Evolutionary conservation across 1,284 basidiomycete genomes (phyloP).

Genomic region (Rhodotorula sp.): DNA sequence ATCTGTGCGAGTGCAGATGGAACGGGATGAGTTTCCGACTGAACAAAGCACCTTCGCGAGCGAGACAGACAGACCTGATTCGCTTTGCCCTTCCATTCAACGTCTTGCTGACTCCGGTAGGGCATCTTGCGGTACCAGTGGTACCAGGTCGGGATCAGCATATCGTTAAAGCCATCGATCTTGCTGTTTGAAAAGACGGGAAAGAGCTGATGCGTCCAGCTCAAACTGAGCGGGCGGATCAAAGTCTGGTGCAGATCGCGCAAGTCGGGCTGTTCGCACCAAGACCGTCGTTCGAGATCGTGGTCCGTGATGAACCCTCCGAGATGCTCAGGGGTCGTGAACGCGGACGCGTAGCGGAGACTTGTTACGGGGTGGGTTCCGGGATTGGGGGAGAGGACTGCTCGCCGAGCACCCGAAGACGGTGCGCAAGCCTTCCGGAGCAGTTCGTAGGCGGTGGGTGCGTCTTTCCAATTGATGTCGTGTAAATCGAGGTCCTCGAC

Average conservation of each 20-base stretch:
- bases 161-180: slow-evolving; percentile 24
- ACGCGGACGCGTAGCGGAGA: slow-evolving; percentile 11
- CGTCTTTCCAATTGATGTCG: not conserved
- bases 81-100: slow-evolving; percentile 25
- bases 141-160: slow-evolving; percentile 31
- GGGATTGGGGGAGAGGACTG: slow-evolving; percentile 1
- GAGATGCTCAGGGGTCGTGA: slow-evolving; percentile 10
- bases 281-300: slow-evolving; percentile 14
- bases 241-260: slow-evolving; percentile 25
- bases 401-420: slow-evolving; percentile 9
- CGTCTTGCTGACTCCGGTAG: slow-evolving; percentile 13
- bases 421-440: slow-evolving; percentile 24
- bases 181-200: slow-evolving; percentile 29
- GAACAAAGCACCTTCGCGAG: no score
- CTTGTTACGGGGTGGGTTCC: slow-evolving; percentile 14
- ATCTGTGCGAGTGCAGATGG: not conserved
- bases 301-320: slow-evolving; percentile 17
- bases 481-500: slow-evolving; percentile 3
- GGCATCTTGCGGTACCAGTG: slow-evolving; percentile 13
- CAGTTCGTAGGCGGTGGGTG: not conserved
- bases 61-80: slow-evolving; percentile 10
- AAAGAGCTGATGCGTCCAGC: slow-evolving; percentile 14
- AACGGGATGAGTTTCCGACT: not conserved
- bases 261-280: slow-evolving; percentile 34
- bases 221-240: slow-evolving; percentile 24